Percentiles rank a stretch among this genome's conserved stretches.
Conservation (phyloP, 108 stramenopile species). For the Fistulifera solaris region DNA sequence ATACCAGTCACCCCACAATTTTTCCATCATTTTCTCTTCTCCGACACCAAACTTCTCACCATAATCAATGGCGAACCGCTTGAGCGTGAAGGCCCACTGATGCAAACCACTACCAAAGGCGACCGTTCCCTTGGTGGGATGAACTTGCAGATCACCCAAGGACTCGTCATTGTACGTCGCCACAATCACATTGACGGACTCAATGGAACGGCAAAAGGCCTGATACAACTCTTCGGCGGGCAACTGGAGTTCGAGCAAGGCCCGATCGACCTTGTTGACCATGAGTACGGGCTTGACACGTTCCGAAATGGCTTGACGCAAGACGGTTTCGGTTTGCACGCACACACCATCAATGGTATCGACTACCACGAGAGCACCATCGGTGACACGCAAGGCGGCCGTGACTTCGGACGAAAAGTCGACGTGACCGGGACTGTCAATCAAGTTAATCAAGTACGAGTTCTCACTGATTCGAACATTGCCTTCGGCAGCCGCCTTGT, state of each 20-base stretch:
- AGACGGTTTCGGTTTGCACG: constrained; percentile 99
- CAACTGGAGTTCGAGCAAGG: constrained; percentile 96
- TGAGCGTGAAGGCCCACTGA: constrained; percentile 99
- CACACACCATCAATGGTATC: constrained; percentile 99
- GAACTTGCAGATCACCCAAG: constrained; percentile 95
- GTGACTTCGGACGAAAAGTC: constrained; percentile 99
- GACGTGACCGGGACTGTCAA: constrained; percentile 99
- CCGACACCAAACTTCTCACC: constrained; percentile 96
- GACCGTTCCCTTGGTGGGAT: constrained; percentile 97
- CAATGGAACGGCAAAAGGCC: constrained; percentile 97
- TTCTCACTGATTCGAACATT: constrained; percentile 92
- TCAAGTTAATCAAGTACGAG: constrained; percentile 99
- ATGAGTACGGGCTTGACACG: constrained; percentile 97
- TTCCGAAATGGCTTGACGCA: constrained; percentile 98
- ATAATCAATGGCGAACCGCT: constrained; percentile 98
- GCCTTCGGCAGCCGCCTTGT: constrained; percentile 51
- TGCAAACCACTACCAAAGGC: constrained; percentile 99
- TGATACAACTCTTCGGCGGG: constrained; percentile 99
- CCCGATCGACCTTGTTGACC: constrained; percentile 99
- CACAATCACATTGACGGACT: constrained; percentile 99
- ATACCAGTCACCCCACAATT: constrained; percentile 99
- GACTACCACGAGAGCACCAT: constrained; percentile 99
- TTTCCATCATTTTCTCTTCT: constrained; percentile 97
- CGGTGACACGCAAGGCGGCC: constrained; percentile 99
- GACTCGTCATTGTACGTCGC: constrained; percentile 98